These are phyloP conservation scores for Asclepias syriaca DNA, from an alignment of 257 asterid species.

Conservation along the genomic window DNA sequence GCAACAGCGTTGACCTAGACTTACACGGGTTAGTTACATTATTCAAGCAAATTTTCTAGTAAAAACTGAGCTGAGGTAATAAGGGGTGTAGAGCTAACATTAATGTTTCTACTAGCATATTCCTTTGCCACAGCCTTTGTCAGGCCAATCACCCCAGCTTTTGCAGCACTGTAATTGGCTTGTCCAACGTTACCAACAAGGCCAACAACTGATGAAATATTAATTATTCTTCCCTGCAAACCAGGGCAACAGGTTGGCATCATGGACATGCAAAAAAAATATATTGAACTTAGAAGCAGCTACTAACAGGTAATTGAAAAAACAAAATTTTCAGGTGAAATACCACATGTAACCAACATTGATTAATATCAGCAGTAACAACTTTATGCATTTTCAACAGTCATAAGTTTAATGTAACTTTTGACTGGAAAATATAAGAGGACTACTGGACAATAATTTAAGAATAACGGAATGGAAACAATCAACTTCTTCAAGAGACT, in stretches of 20 bases:
- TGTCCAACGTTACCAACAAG: constrained; percentile 92
- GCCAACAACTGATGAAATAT: constrained; percentile 93
- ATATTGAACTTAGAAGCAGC: not conserved
- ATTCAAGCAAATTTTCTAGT: constrained; percentile 1
- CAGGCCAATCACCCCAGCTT: constrained; percentile 95
- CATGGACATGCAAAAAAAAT: not conserved
- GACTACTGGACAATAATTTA: not conserved
- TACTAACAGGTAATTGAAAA: not conserved
- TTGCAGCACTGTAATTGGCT: constrained; percentile 97
- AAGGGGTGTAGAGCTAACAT: constrained; percentile 39
- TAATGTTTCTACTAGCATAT: constrained; percentile 81
- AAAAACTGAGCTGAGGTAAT: not conserved
- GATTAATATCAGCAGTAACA: not conserved
- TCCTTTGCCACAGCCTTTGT: constrained; percentile 95
- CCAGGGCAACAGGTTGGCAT: constrained; percentile 8
- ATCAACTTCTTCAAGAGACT: not conserved
- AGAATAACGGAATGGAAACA: not conserved
- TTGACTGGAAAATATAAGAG: not conserved
- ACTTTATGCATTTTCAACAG: not conserved
- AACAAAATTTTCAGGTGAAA: not conserved
- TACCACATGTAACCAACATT: not conserved
- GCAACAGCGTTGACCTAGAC: constrained; percentile 89
- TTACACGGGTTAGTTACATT: not conserved
- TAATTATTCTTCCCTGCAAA: constrained; percentile 87
- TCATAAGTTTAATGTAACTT: not conserved